Conservation (phyloP, 768 basidiomycete genomes). For the Favolaschia claudopus region DNA sequence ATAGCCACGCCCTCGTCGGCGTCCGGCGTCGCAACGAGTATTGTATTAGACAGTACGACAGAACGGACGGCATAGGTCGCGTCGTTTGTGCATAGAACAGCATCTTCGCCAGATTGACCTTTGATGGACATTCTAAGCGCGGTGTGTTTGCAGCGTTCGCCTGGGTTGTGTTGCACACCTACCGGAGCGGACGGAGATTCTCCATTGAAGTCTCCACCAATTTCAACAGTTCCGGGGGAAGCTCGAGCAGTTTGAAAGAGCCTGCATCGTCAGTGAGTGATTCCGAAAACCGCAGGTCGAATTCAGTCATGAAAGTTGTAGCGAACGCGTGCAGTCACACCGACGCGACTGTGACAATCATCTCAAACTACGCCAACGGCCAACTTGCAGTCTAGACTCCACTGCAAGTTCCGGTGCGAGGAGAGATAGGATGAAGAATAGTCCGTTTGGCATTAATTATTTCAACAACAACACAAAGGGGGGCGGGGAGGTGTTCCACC, state of each 20-base stretch:
- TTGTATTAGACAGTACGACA: constrained; percentile 87
- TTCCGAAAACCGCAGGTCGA: constrained; percentile 61
- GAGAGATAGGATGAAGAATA: too few species aligned
- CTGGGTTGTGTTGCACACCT: constrained; percentile 22
- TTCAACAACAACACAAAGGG: constrained; percentile 2
- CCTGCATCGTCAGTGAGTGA: constrained; percentile 55
- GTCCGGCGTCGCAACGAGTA: constrained; percentile 72
- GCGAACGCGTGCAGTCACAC: background rate
- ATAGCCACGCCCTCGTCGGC: constrained; percentile 64
- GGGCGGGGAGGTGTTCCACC: background rate
- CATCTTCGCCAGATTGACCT: constrained; percentile 82
- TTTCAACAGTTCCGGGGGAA: constrained; percentile 72
- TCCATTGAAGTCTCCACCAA: constrained; percentile 63
- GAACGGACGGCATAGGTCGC: constrained; percentile 87
- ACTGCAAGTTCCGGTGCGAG: too few species aligned
- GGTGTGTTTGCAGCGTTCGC: constrained; percentile 16
- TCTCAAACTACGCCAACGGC: too few species aligned
- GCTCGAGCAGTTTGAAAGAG: constrained; percentile 74
- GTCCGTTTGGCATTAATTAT: background rate
- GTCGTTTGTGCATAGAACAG: constrained; percentile 84
- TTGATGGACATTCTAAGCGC: constrained; percentile 74
- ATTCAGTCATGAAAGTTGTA: constrained; percentile 48
- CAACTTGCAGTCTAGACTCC: too few species aligned
- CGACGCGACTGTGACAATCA: too few species aligned
- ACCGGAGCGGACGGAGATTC: constrained; percentile 41